These are phyloP conservation scores for Citrus hindsii DNA, from an alignment of 345 rosid genomes.

Conservation along the genomic window DNA sequence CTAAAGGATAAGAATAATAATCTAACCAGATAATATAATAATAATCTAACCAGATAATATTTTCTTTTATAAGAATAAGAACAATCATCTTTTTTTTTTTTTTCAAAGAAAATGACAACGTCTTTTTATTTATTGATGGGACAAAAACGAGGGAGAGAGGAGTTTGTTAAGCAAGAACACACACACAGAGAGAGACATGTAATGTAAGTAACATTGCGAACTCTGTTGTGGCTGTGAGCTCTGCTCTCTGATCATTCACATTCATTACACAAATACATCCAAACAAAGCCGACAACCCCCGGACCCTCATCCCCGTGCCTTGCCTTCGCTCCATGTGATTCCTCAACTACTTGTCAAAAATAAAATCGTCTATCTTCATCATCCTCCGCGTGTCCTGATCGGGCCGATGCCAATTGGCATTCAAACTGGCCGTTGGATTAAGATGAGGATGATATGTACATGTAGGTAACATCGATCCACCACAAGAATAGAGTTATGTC, in stretches of 20 bases:
- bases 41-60: too few relatives aligned
- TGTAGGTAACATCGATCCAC: too few relatives aligned
- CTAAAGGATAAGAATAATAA: too few relatives aligned
- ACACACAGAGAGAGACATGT: too few relatives aligned
- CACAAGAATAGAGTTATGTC: background rate
- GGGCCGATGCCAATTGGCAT: background rate
- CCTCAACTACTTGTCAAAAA: background rate
- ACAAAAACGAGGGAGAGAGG: too few relatives aligned
- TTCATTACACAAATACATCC: background rate
- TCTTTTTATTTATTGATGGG: too few relatives aligned
- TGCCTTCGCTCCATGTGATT: slow-evolving; percentile 11
- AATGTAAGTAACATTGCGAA: too few relatives aligned
- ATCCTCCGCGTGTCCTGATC: background rate
- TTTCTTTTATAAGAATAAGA: too few relatives aligned
- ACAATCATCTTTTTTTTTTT: too few relatives aligned
- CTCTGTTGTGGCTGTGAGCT: background rate
- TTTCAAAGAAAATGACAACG: too few relatives aligned
- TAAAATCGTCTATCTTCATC: background rate
- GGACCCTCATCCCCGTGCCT: slow-evolving; percentile 6
- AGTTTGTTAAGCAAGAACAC: too few relatives aligned
- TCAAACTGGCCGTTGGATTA: background rate
- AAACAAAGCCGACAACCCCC: slow-evolving; percentile 8
- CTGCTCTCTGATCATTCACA: background rate
- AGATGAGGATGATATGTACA: background rate
- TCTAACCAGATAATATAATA: too few relatives aligned